These are phyloP conservation scores for Trametes cubensis DNA, from an alignment of 768 basidiomycete species.

Conservation along the genomic window DNA sequence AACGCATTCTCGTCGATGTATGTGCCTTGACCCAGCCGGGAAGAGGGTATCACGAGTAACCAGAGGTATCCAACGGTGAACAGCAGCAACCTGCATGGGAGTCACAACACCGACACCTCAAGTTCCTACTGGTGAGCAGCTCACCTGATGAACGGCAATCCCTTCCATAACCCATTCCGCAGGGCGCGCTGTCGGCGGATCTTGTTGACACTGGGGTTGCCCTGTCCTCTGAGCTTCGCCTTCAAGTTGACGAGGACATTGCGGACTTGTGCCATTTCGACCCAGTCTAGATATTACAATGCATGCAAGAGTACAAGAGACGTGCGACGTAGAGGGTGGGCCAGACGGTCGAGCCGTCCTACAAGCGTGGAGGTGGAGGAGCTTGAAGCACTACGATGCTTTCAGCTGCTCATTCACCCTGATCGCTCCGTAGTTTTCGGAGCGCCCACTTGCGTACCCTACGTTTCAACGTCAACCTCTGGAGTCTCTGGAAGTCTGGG, in stretches of 20 bases:
- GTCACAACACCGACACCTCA: background rate
- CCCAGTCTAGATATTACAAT: background rate
- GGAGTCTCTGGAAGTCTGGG: too few relatives aligned
- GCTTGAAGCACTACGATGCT: background rate
- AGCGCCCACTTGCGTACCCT: background rate
- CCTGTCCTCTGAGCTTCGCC: slow-evolving; percentile 12
- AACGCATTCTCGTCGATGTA: slow-evolving; percentile 97
- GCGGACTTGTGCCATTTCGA: background rate
- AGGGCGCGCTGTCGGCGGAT: slow-evolving; percentile 50
- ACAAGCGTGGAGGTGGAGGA: too few relatives aligned
- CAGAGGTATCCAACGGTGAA: slow-evolving; percentile 75
- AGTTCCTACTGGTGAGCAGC: background rate
- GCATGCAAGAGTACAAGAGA: too few relatives aligned
- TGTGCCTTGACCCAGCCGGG: slow-evolving; percentile 62
- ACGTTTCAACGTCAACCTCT: too few relatives aligned
- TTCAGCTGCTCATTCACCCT: background rate
- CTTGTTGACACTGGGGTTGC: slow-evolving; percentile 38
- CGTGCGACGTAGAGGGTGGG: too few relatives aligned
- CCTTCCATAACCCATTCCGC: slow-evolving; percentile 36
- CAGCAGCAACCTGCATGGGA: slow-evolving; percentile 50
- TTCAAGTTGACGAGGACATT: slow-evolving; percentile 4
- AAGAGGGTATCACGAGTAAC: slow-evolving; percentile 76
- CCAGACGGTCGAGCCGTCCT: too few relatives aligned
- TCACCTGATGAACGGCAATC: slow-evolving; percentile 36
- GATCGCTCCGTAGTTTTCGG: slow-evolving; percentile 5